phyloP scores from a whole-genome alignment of 768 basidiomycete species.

The Lactarius deliciosus region DNA sequence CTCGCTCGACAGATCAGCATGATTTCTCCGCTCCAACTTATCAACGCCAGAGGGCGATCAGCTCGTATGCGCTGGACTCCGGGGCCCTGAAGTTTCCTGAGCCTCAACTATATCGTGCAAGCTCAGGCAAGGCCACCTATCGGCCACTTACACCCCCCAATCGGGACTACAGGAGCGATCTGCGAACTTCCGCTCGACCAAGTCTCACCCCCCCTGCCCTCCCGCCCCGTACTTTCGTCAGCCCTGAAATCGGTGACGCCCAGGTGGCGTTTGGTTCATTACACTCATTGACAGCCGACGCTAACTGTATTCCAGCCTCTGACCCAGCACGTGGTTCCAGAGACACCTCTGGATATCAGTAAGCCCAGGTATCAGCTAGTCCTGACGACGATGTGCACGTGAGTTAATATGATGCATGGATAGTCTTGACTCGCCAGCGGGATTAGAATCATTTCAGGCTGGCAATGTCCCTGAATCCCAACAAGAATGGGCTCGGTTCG shows the following conservation, averaged over 20 bases:
- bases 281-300: background rate
- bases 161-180: slow-evolving; percentile 8
- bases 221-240: slow-evolving; percentile 8
- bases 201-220: background rate
- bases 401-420: background rate
- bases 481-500: slow-evolving; percentile 81
- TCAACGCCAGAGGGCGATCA: slow-evolving; percentile 27
- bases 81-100: slow-evolving; percentile 49
- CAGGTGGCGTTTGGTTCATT: slow-evolving; percentile 20
- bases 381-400: slow-evolving; percentile 2
- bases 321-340: slow-evolving; percentile 16
- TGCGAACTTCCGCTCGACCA: background rate
- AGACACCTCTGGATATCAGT: slow-evolving; percentile 33
- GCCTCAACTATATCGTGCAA: slow-evolving; percentile 50
- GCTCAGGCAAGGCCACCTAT: slow-evolving; percentile 38
- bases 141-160: slow-evolving; percentile 17
- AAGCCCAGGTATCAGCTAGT: slow-evolving; percentile 25
- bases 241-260: background rate
- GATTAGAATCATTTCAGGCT: slow-evolving; percentile 63
- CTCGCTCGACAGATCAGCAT: background rate
- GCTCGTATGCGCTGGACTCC: slow-evolving; percentile 29
- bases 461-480: slow-evolving; percentile 65
- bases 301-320: slow-evolving; percentile 3
- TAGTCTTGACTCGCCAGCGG: slow-evolving; percentile 64
- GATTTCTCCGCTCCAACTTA: slow-evolving; percentile 9